Percentiles rank a stretch among this genome's conserved stretches.
Evolutionary conservation across 2,329 filamentous ascomycete species (phyloP).

Genomic region (Elsinoe fawcettii): DNA sequence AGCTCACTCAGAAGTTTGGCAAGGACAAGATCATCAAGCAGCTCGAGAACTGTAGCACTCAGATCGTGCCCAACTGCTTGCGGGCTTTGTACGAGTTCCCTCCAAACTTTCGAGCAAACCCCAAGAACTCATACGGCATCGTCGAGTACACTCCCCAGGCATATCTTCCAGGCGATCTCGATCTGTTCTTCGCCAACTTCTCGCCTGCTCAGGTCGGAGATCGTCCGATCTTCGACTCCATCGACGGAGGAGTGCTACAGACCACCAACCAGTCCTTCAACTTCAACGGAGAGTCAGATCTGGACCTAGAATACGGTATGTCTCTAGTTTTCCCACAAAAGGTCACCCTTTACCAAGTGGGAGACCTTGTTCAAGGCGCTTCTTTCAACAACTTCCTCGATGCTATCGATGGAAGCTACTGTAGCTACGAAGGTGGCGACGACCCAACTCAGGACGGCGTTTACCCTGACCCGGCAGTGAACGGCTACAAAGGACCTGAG

Average conservation of each 20-base stretch:
- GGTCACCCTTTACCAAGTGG: slow-evolving; percentile 42
- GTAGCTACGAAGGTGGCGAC: slow-evolving; percentile 36
- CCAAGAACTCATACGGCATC: slow-evolving; percentile 46
- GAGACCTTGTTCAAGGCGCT: slow-evolving; percentile 32
- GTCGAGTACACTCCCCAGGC: slow-evolving; percentile 47
- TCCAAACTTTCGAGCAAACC: slow-evolving; percentile 29
- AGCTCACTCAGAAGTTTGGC: slow-evolving; percentile 14
- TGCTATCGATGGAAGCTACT: slow-evolving; percentile 41
- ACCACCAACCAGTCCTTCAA: slow-evolving; percentile 31
- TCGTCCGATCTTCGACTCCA: slow-evolving; percentile 27
- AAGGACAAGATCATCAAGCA: slow-evolving; percentile 25
- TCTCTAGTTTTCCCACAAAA: slow-evolving; percentile 47
- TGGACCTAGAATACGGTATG: slow-evolving; percentile 51
- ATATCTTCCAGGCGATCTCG: slow-evolving; percentile 36
- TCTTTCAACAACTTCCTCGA: slow-evolving; percentile 36
- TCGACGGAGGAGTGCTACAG: slow-evolving; percentile 34
- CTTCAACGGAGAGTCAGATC: slow-evolving; percentile 42
- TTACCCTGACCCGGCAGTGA: slow-evolving; percentile 29
- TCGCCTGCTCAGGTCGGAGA: slow-evolving; percentile 26
- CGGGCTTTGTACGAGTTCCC: slow-evolving; percentile 32
- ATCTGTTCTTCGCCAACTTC: slow-evolving; percentile 33
- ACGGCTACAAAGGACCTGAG: slow-evolving; percentile 35
- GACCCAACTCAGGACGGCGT: slow-evolving; percentile 33
- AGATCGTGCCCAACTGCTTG: slow-evolving; percentile 51
- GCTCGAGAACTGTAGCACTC: slow-evolving; percentile 41